A percentile compares a stretch with the other conserved stretches of the same genome.
Conservation (phyloP, 768 basidiomycete species). For the Mycena vulgaris region DNA sequence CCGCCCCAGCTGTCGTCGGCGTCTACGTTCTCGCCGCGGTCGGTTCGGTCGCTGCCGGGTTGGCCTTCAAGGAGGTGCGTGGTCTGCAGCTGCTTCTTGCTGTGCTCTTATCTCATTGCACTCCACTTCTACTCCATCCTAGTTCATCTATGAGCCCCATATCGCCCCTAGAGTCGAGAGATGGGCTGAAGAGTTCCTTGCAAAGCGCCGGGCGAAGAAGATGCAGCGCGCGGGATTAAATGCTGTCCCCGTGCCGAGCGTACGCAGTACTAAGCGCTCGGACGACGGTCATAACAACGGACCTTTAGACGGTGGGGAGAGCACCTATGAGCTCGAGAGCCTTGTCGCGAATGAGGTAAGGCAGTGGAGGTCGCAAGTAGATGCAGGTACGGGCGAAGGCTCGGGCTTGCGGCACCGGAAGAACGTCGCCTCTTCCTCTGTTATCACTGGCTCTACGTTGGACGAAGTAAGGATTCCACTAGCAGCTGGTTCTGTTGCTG, state of each 20-base stretch:
- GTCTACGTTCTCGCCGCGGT: slow-evolving; percentile 69
- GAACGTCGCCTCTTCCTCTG: not conserved
- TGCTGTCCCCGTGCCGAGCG: slow-evolving; percentile 38
- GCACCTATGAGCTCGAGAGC: slow-evolving; percentile 65
- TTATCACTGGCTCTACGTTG: slow-evolving; percentile 42
- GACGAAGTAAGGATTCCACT: slow-evolving; percentile 62
- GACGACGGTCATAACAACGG: slow-evolving; percentile 4
- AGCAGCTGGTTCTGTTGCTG: slow-evolving; percentile 5
- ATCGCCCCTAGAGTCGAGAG: slow-evolving; percentile 73
- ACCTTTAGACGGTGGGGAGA: slow-evolving; percentile 1
- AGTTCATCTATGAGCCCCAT: slow-evolving; percentile 83
- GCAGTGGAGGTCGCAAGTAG: slow-evolving; percentile 66
- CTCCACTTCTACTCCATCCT: not conserved
- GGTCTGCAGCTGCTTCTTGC: slow-evolving; percentile 11
- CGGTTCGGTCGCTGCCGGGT: slow-evolving; percentile 63
- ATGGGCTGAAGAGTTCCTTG: slow-evolving; percentile 58
- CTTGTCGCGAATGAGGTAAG: slow-evolving; percentile 65
- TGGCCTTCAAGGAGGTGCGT: slow-evolving; percentile 75
- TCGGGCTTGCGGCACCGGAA: slow-evolving; percentile 50
- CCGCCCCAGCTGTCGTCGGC: slow-evolving; percentile 50
- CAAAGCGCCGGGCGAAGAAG: slow-evolving; percentile 47
- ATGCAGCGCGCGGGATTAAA: slow-evolving; percentile 43
- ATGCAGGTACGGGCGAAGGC: slow-evolving; percentile 42
- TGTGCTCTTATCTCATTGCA: slow-evolving; percentile 18
- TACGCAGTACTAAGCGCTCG: slow-evolving; percentile 42